Conservation (phyloP, 75 land plant species). For the Cupressus sempervirens region DNA sequence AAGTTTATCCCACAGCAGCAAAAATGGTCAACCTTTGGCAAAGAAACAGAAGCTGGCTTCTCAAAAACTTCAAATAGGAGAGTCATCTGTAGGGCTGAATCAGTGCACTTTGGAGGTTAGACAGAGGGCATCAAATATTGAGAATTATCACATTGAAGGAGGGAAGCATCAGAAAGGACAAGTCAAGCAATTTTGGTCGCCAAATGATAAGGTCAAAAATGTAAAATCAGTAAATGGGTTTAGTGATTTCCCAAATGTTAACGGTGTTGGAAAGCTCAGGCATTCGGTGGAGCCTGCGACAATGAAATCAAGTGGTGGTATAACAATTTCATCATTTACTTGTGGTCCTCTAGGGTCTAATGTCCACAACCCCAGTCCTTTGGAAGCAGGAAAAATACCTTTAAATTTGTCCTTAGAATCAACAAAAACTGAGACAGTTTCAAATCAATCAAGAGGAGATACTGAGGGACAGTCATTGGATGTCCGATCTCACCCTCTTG, state of each 20-base stretch:
- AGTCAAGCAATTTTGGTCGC: background rate
- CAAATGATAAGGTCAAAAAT: background rate
- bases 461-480: background rate
- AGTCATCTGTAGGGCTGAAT: background rate
- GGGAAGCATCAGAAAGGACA: background rate
- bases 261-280: background rate
- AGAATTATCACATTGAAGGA: background rate
- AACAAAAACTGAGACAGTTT: background rate
- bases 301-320: background rate
- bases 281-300: background rate
- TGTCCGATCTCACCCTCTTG: background rate
- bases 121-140: background rate
- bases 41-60: background rate
- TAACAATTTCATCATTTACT: background rate
- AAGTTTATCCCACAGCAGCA: background rate
- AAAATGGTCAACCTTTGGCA: background rate
- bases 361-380: background rate
- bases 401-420: background rate
- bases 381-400: background rate
- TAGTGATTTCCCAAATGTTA: background rate
- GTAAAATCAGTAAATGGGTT: background rate
- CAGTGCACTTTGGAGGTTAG: background rate
- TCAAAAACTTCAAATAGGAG: background rate
- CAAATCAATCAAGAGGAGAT: slow-evolving; percentile 6
- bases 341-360: background rate